Percentiles rank a stretch among this genome's conserved stretches.
These are phyloP conservation scores for Atkinsonella hypoxylon DNA, from an alignment of 2,329 filamentous ascomycete genomes.

Conservation along the genomic window DNA sequence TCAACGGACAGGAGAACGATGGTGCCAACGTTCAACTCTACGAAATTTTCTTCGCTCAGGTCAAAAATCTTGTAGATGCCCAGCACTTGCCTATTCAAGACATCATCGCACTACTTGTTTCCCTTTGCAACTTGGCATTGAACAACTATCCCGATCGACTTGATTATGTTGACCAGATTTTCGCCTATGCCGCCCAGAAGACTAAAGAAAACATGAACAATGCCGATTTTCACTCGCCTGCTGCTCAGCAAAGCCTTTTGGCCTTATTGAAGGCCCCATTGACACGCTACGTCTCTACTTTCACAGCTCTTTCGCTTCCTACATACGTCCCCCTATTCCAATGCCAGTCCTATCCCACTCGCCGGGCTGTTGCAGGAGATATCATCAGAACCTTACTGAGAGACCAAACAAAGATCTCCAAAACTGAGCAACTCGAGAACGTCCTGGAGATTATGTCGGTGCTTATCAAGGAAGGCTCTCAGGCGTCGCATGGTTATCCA, in stretches of 20 bases:
- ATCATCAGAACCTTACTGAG: constrained; percentile 73
- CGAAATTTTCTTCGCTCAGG: constrained; percentile 94
- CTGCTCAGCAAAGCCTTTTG: constrained; percentile 79
- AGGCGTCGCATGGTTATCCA: constrained; percentile 72
- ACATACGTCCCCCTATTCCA: constrained; percentile 85
- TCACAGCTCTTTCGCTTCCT: constrained; percentile 88
- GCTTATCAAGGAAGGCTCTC: constrained; percentile 83
- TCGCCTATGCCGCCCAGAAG: constrained; percentile 79
- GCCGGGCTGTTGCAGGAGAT: constrained; percentile 81
- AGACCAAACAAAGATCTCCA: constrained; percentile 69
- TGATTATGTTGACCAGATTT: constrained; percentile 90
- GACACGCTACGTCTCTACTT: constrained; percentile 82
- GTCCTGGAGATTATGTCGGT: constrained; percentile 83
- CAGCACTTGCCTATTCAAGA: constrained; percentile 89
- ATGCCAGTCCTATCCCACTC: constrained; percentile 83
- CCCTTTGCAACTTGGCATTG: constrained; percentile 80
- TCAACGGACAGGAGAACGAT: constrained; percentile 30
- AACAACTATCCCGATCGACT: constrained; percentile 90
- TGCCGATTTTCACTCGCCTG: constrained; percentile 81
- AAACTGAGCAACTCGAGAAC: constrained; percentile 69
- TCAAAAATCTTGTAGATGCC: constrained; percentile 83
- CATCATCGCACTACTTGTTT: constrained; percentile 87
- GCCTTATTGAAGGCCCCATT: constrained; percentile 84
- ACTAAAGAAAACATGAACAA: constrained; percentile 84
- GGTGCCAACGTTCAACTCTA: constrained; percentile 75